Evolutionary conservation across 192 early-diverging fungal genomes (phyloP), one percentile per base, ranked within the genome.

Genomic region (Backusella parvicylindrica): DNA sequence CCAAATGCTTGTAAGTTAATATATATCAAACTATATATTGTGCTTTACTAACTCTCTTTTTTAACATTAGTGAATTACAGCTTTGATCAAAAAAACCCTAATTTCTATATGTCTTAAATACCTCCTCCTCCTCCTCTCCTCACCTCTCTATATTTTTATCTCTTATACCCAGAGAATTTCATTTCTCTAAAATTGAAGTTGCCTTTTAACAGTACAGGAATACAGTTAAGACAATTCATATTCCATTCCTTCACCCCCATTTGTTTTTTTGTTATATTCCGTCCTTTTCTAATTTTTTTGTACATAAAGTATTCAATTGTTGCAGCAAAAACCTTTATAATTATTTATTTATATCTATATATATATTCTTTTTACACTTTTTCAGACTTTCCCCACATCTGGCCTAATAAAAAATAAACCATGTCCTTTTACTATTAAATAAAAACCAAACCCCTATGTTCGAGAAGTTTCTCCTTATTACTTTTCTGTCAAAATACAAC

Each of bases 171-270:
- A 28, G 53, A 60, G 53, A 28, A 23, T 28, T 12, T 1, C 11
- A 15, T 43, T 60, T 60, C 53, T 60, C 53, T 28, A 56, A 60
- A 60, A n/a, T n/a, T 28, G 53, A 60, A 60, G 26, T 60, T n/a
- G 53, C n/a, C 43, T 47, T n/a, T 47, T 47, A 60, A 60, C 53
- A 60, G 53, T 60, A 60, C 53, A 60, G 53, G 53, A 60, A 60
- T 60, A 60, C 26, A 60, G 53, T 60, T 47, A 47, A n/a, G 26
- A 28, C 53, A 60, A 9, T 60, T 60, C 53, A 60, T 26, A 60
- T 60, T 60, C 26, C 53, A 60, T 60, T 60, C 23, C 50, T 26
- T 56, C 23, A 12, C 11, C 15, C 26, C 11, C 53, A 28, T 60
- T 28, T 60, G 23, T 28, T 28, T 60, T 60, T 28, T 12, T 26